Conservation (phyloP, 805 yeast genomes). For the Barnettozyma vustinii region DNA sequence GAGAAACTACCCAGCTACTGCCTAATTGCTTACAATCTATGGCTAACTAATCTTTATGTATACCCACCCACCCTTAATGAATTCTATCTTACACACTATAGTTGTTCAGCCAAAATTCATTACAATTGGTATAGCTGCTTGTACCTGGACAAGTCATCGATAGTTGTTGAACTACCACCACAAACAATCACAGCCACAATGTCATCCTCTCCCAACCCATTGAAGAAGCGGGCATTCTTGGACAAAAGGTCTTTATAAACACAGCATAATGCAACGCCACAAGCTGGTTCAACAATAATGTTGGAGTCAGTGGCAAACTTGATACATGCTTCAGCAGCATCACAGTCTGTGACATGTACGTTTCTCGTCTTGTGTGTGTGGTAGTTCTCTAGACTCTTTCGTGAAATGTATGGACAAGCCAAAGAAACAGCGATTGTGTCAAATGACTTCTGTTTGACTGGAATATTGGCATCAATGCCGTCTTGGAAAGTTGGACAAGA, state of each 20-base stretch:
- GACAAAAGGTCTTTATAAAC: constrained; percentile 35
- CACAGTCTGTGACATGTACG: constrained; percentile 44
- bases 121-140: constrained; percentile 12
- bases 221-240: constrained; percentile 28
- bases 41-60: neutral
- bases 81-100: neutral
- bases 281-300: constrained; percentile 61
- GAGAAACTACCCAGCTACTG: constrained; percentile 46
- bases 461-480: constrained; percentile 41
- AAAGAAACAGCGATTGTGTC: constrained; percentile 59
- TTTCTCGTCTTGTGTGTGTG: constrained; percentile 35
- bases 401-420: constrained; percentile 55
- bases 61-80: neutral
- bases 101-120: no score
- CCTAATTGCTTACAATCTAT: neutral
- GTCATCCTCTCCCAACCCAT: constrained; percentile 32
- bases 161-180: constrained; percentile 43
- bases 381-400: constrained; percentile 42
- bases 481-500: constrained; percentile 55
- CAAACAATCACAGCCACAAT: constrained; percentile 53
- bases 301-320: constrained; percentile 46
- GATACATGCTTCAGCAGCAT: constrained; percentile 50
- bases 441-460: constrained; percentile 37
- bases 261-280: constrained; percentile 62
- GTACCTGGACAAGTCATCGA: constrained; percentile 24